Evolutionary conservation across 2,329 filamentous ascomycete species (phyloP).

Genomic region (Calycina herbarum): DNA sequence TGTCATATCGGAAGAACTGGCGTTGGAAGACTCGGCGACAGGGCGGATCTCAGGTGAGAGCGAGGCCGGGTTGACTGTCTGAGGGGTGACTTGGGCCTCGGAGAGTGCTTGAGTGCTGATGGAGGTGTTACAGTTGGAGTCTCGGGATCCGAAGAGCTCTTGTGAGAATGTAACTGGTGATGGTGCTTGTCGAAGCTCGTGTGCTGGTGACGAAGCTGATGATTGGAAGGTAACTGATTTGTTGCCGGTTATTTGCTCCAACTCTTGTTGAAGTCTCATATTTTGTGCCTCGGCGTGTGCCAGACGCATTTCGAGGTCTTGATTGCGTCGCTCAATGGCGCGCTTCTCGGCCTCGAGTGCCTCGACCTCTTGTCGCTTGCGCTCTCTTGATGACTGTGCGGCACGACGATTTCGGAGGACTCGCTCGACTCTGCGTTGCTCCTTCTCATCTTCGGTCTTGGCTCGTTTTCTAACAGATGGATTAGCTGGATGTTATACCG

Average conservation of each 20-base stretch:
- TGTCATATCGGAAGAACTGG: constrained; percentile 76
- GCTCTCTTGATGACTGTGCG: constrained; percentile 90
- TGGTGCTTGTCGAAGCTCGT: constrained; percentile 38
- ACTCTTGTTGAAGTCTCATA: constrained; percentile 29
- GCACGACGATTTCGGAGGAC: constrained; percentile 95
- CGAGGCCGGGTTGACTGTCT: constrained; percentile 62
- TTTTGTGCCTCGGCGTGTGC: constrained; percentile 35
- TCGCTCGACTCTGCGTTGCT: constrained; percentile 94
- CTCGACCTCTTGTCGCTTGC: constrained; percentile 69
- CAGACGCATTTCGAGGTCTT: constrained; percentile 65
- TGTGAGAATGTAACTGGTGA: constrained; percentile 57
- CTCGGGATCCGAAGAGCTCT: constrained; percentile 55
- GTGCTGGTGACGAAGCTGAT: constrained; percentile 45
- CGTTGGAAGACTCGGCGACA: constrained; percentile 46
- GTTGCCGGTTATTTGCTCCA: constrained; percentile 31
- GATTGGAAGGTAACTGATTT: constrained; percentile 40
- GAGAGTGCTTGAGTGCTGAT: constrained; percentile 29
- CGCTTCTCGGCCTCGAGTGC: constrained; percentile 68
- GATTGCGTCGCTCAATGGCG: constrained; percentile 68
- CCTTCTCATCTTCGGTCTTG: constrained; percentile 98
- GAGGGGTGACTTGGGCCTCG: constrained; percentile 39
- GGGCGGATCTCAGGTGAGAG: constrained; percentile 58
- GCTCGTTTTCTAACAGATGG: constrained; percentile 73
- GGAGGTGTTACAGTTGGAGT: constrained; percentile 22
- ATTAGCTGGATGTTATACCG: constrained; percentile 24